These are phyloP conservation scores for Pseudohyphozyma bogoriensis DNA, from an alignment of 768 basidiomycete species.

Conservation along the genomic window DNA sequence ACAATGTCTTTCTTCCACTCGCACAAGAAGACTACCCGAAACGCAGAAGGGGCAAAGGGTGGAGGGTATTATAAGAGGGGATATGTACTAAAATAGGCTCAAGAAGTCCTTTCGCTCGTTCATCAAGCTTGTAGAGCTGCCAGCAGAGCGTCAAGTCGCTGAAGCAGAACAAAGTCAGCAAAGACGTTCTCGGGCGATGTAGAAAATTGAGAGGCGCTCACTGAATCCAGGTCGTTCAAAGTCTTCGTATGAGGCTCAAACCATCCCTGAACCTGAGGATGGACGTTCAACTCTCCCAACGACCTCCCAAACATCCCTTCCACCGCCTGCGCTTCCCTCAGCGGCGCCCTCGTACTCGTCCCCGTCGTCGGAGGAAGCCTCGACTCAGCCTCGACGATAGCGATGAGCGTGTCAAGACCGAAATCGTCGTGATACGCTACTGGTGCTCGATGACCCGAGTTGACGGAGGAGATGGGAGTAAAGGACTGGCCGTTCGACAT, in stretches of 20 bases:
- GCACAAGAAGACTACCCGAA: too few species aligned
- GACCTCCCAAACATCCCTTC: slow-evolving; percentile 23
- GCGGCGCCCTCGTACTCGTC: too few species aligned
- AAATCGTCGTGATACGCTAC: slow-evolving; percentile 24
- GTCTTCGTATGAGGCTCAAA: slow-evolving; percentile 8
- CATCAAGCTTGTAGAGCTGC: too few species aligned
- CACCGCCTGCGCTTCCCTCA: neutral
- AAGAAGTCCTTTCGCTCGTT: too few species aligned
- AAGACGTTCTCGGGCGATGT: too few species aligned
- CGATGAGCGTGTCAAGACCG: slow-evolving; percentile 23
- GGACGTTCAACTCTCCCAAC: slow-evolving; percentile 5
- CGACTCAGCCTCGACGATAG: slow-evolving; percentile 15
- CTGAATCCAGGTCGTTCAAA: slow-evolving; percentile 16
- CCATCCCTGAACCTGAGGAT: slow-evolving; percentile 4
- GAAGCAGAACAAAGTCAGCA: neutral
- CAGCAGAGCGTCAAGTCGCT: neutral
- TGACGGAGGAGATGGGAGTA: slow-evolving; percentile 21
- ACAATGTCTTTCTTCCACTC: too few species aligned
- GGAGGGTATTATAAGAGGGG: too few species aligned
- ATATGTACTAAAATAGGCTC: too few species aligned
- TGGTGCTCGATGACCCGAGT: slow-evolving; percentile 7
- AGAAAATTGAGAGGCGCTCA: neutral
- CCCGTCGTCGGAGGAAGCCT: too few species aligned
- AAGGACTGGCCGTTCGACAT: slow-evolving; percentile 2
- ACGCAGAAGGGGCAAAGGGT: too few species aligned